phyloP scores from a whole-genome alignment of 2,329 filamentous ascomycete species.

The Penicillium olsonii region DNA sequence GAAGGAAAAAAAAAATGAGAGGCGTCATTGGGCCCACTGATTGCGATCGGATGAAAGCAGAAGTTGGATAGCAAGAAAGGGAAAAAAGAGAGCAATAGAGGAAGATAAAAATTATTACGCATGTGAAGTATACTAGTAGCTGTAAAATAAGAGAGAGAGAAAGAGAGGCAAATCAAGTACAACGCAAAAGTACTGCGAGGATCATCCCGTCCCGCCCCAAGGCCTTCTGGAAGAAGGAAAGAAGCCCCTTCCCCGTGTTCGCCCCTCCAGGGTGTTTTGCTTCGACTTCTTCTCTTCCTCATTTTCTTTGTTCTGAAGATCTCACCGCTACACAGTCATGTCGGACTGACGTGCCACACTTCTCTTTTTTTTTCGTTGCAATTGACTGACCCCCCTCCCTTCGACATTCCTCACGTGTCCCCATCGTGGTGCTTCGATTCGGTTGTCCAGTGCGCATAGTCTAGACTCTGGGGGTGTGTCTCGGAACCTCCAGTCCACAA shows the following conservation, averaged over 20 bases:
- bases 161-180: not conserved
- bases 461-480: conserved; percentile 19
- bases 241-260: conserved; percentile 27
- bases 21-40: conserved; percentile 22
- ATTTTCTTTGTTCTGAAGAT: conserved; percentile 8
- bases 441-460: conserved; percentile 2
- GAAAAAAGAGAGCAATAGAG: not conserved
- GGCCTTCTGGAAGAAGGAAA: conserved; percentile 26
- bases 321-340: conserved; percentile 11
- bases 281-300: not conserved
- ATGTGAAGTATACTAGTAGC: too few relatives aligned
- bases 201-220: conserved; percentile 27
- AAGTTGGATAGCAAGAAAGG: not conserved
- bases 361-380: conserved; percentile 2
- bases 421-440: conserved; percentile 5
- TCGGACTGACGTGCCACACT: conserved; percentile 16
- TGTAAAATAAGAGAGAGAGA: conserved; percentile 1
- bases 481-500: conserved; percentile 24
- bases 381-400: conserved; percentile 7
- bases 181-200: conserved; percentile 8
- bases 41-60: conserved; percentile 11
- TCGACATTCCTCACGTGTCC: conserved; percentile 11
- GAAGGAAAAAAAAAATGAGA: conserved; percentile 21
- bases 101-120: not conserved
- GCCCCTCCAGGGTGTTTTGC: conserved; percentile 18